Conservation (phyloP, 2,329 filamentous ascomycete species). For the Fusarium stilboides region DNA sequence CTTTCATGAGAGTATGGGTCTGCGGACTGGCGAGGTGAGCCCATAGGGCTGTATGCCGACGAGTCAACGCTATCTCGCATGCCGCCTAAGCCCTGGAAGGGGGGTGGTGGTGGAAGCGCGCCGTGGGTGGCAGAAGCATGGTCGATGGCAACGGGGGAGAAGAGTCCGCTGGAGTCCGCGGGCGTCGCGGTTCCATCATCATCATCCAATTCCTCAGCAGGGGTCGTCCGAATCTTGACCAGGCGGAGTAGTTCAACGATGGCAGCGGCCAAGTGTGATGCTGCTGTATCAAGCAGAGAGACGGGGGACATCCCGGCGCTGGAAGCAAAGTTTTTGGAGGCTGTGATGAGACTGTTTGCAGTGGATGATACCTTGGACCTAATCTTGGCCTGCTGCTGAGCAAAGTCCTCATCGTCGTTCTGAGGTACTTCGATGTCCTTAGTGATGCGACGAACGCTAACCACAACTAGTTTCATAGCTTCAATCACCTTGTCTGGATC, state of each 20-base stretch:
- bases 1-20: conserved; percentile 59
- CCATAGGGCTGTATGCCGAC: conserved; percentile 82
- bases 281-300: conserved; percentile 93
- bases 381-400: conserved; percentile 76
- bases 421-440: conserved; percentile 79
- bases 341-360: conserved; percentile 95
- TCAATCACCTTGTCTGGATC: conserved; percentile 83
- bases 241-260: conserved; percentile 87
- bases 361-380: conserved; percentile 90
- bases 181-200: conserved; percentile 78
- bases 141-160: conserved; percentile 69
- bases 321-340: conserved; percentile 90
- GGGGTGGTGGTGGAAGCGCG: conserved; percentile 65
- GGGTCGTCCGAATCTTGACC: conserved; percentile 86
- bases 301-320: conserved; percentile 90
- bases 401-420: conserved; percentile 66
- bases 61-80: conserved; percentile 75
- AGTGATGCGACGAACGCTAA: conserved; percentile 86
- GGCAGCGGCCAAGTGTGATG: conserved; percentile 88
- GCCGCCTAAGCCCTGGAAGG: conserved; percentile 72
- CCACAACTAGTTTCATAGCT: conserved; percentile 88
- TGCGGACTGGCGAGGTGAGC: conserved; percentile 74
- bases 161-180: conserved; percentile 78
- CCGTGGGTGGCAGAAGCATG: conserved; percentile 55
- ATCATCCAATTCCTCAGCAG: conserved; percentile 81